Evolutionary conservation across 768 basidiomycete species (phyloP).

Genomic region (Psilocybe cubensis): DNA sequence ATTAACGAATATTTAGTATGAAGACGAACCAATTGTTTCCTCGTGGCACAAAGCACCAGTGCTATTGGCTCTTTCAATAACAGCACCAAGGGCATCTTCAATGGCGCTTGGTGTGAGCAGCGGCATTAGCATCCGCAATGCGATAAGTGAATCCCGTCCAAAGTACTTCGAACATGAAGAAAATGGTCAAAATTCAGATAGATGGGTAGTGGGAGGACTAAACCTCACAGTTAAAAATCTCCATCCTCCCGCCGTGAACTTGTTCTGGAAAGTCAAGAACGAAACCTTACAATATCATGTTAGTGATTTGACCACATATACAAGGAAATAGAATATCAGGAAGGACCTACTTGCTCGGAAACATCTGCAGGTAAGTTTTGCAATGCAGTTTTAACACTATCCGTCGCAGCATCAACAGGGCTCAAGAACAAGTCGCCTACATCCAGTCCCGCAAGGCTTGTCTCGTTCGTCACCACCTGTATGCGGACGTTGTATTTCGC

Average conservation of each 20-base stretch:
- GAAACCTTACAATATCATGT: too few relatives aligned
- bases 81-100: slow-evolving; percentile 46
- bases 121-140: slow-evolving; percentile 43
- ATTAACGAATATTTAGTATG: neutral
- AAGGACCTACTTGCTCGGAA: slow-evolving; percentile 17
- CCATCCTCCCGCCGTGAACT: slow-evolving; percentile 49
- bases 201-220: neutral
- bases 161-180: slow-evolving; percentile 25
- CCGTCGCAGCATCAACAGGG: slow-evolving; percentile 25
- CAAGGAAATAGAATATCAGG: neutral
- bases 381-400: slow-evolving; percentile 29
- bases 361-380: slow-evolving; percentile 25
- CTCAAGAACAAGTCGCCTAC: slow-evolving; percentile 35
- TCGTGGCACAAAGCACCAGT: slow-evolving; percentile 49
- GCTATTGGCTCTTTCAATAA: slow-evolving; percentile 42
- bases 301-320: neutral
- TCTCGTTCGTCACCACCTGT: slow-evolving; percentile 41
- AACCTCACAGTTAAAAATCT: slow-evolving; percentile 41
- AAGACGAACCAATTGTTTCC: slow-evolving; percentile 36
- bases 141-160: slow-evolving; percentile 46
- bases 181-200: neutral
- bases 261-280: slow-evolving; percentile 42
- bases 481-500: slow-evolving; percentile 21
- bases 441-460: slow-evolving; percentile 36
- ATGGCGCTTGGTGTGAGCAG: slow-evolving; percentile 40